Percentiles rank a stretch among this genome's conserved stretches.
Evolutionary conservation across 2,329 filamentous ascomycete species (phyloP).

Genomic region (Fusarium lateritium): DNA sequence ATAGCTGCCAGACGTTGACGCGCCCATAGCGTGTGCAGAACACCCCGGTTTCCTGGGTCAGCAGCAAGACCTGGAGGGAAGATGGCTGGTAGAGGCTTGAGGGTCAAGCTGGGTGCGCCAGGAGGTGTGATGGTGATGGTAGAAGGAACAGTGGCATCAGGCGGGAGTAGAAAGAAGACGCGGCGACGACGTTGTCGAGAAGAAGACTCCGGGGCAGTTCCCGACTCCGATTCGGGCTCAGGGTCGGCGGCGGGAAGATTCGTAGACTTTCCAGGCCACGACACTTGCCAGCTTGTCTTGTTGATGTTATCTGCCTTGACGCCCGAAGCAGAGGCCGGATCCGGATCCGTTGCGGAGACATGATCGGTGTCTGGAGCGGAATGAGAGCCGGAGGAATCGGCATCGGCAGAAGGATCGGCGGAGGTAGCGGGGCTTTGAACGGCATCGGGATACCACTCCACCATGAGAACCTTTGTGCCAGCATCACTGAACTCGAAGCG

Average conservation of each 20-base stretch:
- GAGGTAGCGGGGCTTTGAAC: constrained; percentile 38
- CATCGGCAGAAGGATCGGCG: constrained; percentile 20
- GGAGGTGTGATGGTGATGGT: constrained; percentile 75
- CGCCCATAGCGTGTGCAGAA: constrained; percentile 92
- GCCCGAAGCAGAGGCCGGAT: constrained; percentile 17
- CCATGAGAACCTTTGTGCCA: constrained; percentile 92
- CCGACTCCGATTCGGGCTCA: constrained; percentile 47
- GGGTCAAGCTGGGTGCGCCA: constrained; percentile 62
- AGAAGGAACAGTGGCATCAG: constrained; percentile 78
- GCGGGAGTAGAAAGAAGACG: constrained; percentile 86
- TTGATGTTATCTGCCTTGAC: constrained; percentile 11
- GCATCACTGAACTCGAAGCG: constrained; percentile 92
- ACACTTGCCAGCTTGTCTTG: constrained; percentile 75
- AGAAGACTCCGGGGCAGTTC: constrained; percentile 48
- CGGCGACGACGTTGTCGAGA: constrained; percentile 65
- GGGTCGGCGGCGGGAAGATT: constrained; percentile 73
- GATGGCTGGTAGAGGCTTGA: constrained; percentile 89
- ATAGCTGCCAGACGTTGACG: constrained; percentile 84
- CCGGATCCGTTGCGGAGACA: constrained; percentile 42
- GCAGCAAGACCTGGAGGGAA: constrained; percentile 83
- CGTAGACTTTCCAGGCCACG: constrained; percentile 85
- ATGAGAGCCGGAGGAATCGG: constrained; percentile 15
- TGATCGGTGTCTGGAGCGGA: constrained; percentile 37
- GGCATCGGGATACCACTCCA: constrained; percentile 80
- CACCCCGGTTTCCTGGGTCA: constrained; percentile 81